A percentile compares a stretch with the other conserved stretches of the same genome.
Evolutionary conservation across 371 early-diverging fungal genomes (phyloP).

Genomic region (Mortierella sp.): DNA sequence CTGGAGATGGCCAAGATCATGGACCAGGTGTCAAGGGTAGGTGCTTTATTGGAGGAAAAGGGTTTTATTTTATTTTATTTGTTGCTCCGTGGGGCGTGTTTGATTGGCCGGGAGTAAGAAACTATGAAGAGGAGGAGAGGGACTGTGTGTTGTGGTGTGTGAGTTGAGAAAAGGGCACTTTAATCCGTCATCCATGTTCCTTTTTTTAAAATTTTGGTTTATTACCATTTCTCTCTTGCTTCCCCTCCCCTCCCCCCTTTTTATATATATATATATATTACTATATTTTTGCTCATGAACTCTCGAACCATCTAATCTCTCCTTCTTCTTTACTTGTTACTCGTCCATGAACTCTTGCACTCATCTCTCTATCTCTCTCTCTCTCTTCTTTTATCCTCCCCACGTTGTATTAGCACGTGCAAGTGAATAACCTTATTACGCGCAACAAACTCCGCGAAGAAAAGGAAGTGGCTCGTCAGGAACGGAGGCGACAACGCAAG

Average conservation of each 20-base stretch:
- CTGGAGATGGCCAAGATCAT: slow-evolving; percentile 29
- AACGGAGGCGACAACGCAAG: slow-evolving; percentile 19
- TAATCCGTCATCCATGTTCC: too few species aligned
- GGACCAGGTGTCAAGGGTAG: slow-evolving; percentile 45
- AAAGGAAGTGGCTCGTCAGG: slow-evolving; percentile 29
- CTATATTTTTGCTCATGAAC: too few species aligned
- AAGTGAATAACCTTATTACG: slow-evolving; percentile 39
- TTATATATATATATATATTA: too few species aligned
- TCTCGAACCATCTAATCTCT: too few species aligned
- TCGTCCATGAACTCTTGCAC: not conserved
- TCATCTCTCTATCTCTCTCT: not conserved
- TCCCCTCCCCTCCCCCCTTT: too few species aligned
- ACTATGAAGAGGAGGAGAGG: too few species aligned
- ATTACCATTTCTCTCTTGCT: too few species aligned
- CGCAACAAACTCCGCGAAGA: slow-evolving; percentile 41
- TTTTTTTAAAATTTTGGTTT: too few species aligned
- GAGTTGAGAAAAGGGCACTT: too few species aligned
- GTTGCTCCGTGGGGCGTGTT: not conserved
- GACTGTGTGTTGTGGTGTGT: too few species aligned
- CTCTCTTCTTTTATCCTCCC: not conserved
- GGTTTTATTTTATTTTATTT: not conserved
- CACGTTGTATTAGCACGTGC: slow-evolving; percentile 34
- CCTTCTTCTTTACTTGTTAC: too few species aligned
- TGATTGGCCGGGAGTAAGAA: too few species aligned
- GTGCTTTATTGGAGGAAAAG: not conserved